Conservation (phyloP, 2,329 filamentous ascomycete species). For the Ceratocystis alfenasii region DNA sequence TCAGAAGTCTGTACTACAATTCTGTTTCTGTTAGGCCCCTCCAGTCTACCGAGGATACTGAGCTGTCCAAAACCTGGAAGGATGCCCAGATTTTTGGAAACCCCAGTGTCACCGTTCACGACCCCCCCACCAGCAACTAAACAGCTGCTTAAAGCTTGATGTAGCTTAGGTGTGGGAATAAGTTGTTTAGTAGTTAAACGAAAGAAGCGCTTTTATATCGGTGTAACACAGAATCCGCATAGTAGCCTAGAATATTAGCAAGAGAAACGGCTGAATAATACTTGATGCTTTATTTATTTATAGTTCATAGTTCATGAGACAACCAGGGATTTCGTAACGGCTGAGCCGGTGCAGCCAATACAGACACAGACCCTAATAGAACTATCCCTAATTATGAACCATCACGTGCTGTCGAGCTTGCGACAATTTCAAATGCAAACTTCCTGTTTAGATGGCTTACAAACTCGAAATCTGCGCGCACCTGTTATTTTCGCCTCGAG, state of each 20-base stretch:
- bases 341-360: too few relatives aligned
- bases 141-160: neutral
- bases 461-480: neutral
- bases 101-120: constrained; percentile 2
- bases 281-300: too few relatives aligned
- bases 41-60: neutral
- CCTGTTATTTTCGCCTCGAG: neutral
- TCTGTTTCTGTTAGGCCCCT: neutral
- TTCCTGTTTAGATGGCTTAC: neutral
- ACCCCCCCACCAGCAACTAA: neutral
- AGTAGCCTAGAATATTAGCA: too few relatives aligned
- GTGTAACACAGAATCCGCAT: neutral
- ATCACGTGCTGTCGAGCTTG: neutral
- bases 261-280: too few relatives aligned
- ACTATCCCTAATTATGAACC: neutral
- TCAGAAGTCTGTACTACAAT: constrained; percentile 11
- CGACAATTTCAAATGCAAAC: neutral
- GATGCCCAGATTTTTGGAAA: neutral
- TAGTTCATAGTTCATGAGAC: too few relatives aligned
- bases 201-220: neutral
- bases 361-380: neutral
- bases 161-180: neutral
- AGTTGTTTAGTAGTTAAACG: neutral
- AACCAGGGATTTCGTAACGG: too few relatives aligned
- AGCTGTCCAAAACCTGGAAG: neutral